Evolutionary conservation across 257 asterid species (phyloP).

Genomic region (Primulina huaijiensis): DNA sequence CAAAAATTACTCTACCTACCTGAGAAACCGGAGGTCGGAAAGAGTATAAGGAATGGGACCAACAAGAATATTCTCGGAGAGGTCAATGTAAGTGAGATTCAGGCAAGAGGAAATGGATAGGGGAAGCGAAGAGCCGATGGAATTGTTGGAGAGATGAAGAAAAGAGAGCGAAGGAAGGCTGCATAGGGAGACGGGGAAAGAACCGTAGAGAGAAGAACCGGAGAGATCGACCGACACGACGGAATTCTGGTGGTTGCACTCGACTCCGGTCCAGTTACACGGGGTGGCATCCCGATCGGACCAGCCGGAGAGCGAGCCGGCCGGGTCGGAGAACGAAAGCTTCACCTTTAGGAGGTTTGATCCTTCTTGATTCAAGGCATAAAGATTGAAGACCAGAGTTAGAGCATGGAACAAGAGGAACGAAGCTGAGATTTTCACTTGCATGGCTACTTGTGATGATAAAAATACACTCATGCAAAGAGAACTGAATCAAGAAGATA

Average conservation of each 20-base stretch:
- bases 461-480: constrained; percentile 19
- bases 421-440: not conserved
- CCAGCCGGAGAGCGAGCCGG: constrained; percentile 53
- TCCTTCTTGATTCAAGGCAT: constrained; percentile 57
- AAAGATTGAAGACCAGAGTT: not conserved
- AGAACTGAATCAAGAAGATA: not conserved
- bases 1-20: constrained; percentile 36
- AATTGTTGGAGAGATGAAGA: constrained; percentile 44
- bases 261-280: constrained; percentile 80
- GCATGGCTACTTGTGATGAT: constrained; percentile 25
- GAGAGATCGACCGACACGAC: constrained; percentile 48
- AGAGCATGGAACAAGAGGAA: constrained; percentile 3
- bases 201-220: constrained; percentile 47
- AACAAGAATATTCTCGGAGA: constrained; percentile 53
- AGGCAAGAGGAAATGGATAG: constrained; percentile 50
- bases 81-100: constrained; percentile 51
- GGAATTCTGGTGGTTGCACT: constrained; percentile 38
- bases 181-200: constrained; percentile 59
- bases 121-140: constrained; percentile 56
- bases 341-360: constrained; percentile 35
- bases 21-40: constrained; percentile 61
- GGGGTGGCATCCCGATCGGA: constrained; percentile 52
- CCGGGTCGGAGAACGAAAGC: constrained; percentile 47
- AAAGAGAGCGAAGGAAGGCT: constrained; percentile 45
- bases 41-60: constrained; percentile 63